Percentiles rank a stretch among this genome's conserved stretches.
phyloP scores from a whole-genome alignment of 2,329 filamentous ascomycete genomes.

The Neopestalotiopsis sp. region DNA sequence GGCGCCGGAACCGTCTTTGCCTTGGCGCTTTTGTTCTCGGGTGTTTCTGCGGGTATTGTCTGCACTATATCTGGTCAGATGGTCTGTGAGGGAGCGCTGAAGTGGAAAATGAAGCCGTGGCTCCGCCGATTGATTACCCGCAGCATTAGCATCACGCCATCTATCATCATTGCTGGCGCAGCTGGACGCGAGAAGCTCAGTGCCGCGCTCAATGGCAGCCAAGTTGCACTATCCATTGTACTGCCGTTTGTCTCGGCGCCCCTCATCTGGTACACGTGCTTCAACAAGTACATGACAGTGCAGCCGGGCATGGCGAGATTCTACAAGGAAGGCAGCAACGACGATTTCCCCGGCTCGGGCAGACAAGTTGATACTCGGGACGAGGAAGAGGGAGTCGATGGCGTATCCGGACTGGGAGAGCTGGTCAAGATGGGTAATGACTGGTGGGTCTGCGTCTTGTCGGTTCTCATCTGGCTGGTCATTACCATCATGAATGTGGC shows the following conservation, averaged over 20 bases:
- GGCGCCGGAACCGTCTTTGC: constrained; percentile 86
- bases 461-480: constrained; percentile 70
- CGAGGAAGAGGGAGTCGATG: constrained; percentile 12
- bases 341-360: constrained; percentile 2
- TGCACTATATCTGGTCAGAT: constrained; percentile 92
- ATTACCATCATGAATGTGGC: constrained; percentile 76
- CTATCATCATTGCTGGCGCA: constrained; percentile 81
- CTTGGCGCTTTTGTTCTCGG: constrained; percentile 78
- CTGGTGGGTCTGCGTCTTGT: constrained; percentile 64
- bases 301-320: constrained; percentile 47
- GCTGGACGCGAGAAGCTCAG: constrained; percentile 75
- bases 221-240: constrained; percentile 79
- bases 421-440: constrained; percentile 72
- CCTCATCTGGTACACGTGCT: constrained; percentile 83
- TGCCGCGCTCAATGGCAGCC: constrained; percentile 73
- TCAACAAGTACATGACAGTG: constrained; percentile 80
- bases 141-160: constrained; percentile 79
- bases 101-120: constrained; percentile 79
- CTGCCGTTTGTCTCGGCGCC: constrained; percentile 84
- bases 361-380: constrained; percentile 16
- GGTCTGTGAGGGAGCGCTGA: constrained; percentile 82
- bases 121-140: constrained; percentile 78
- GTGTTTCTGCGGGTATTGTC: constrained; percentile 81
- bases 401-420: constrained; percentile 23
- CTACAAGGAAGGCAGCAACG: constrained; percentile 32